These are phyloP conservation scores for Penicillium sp. DNA, from an alignment of 2,329 filamentous ascomycete species.

Conservation along the genomic window DNA sequence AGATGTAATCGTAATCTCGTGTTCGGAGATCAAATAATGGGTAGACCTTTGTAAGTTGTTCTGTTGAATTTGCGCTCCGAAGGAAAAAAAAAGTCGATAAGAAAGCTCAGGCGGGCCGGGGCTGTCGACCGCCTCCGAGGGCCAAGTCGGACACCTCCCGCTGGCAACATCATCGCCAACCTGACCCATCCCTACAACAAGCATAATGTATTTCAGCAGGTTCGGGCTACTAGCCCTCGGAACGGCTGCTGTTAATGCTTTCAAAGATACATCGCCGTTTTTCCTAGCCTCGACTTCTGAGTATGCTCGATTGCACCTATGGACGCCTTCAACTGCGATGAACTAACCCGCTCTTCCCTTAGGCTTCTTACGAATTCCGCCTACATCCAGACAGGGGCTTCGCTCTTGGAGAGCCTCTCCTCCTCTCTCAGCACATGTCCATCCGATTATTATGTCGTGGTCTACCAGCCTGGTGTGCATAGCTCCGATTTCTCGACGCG, in stretches of 20 bases:
- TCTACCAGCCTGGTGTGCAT: conserved; percentile 73
- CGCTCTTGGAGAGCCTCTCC: conserved; percentile 45
- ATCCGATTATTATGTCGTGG: conserved; percentile 72
- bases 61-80: not conserved
- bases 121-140: conserved; percentile 39
- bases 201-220: conserved; percentile 45
- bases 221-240: conserved; percentile 52
- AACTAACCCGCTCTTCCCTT: conserved; percentile 28
- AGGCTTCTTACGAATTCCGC: conserved; percentile 43
- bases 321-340: conserved; percentile 7
- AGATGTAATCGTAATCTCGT: not conserved
- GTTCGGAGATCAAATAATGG: not conserved
- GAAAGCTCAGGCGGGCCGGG: conserved; percentile 30
- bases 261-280: conserved; percentile 85
- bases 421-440: conserved; percentile 63
- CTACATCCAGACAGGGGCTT: conserved; percentile 45
- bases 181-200: conserved; percentile 20
- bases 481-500: conserved; percentile 63
- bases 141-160: conserved; percentile 28
- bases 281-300: conserved; percentile 79
- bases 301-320: conserved; percentile 54
- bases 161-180: conserved; percentile 31
- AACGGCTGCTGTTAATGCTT: conserved; percentile 64
- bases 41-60: not conserved
- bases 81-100: conserved; percentile 23